Conservation (phyloP, 2,329 filamentous ascomycete species). For the Epichloe bromicola region DNA sequence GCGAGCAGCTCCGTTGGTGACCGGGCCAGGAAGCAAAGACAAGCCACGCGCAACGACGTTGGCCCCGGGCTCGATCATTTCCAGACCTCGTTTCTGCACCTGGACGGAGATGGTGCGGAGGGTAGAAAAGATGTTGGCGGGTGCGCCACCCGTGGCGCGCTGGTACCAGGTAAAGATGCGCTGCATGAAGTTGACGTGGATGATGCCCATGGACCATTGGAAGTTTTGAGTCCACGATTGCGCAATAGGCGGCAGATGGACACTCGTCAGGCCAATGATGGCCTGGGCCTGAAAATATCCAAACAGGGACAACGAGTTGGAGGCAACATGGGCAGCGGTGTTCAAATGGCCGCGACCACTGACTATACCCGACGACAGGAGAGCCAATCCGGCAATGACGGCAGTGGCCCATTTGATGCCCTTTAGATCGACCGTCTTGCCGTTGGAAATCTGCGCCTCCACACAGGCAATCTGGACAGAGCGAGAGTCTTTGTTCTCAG, state of each 20-base stretch:
- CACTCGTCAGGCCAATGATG: constrained; percentile 71
- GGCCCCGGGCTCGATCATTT: constrained; percentile 4
- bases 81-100: constrained; percentile 50
- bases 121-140: constrained; percentile 64
- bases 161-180: constrained; percentile 88
- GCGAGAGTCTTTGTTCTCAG: constrained; percentile 24
- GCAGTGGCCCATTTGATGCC: constrained; percentile 83
- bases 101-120: constrained; percentile 66
- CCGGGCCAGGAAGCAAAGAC: constrained; percentile 31
- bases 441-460: constrained; percentile 76
- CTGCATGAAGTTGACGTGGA: constrained; percentile 71
- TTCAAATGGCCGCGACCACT: constrained; percentile 89
- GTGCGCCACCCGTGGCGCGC: constrained; percentile 74
- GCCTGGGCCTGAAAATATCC: constrained; percentile 89
- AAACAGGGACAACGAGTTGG: constrained; percentile 82
- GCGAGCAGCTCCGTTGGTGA: constrained; percentile 17
- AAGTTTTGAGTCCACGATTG: constrained; percentile 92
- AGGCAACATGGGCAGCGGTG: constrained; percentile 82
- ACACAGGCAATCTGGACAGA: constrained; percentile 60
- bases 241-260: constrained; percentile 73
- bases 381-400: constrained; percentile 68
- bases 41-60: constrained; percentile 18
- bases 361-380: constrained; percentile 73
- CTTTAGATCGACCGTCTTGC: constrained; percentile 76
- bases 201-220: constrained; percentile 95